Base-by-base conservation (phyloP, 179 eudicot species). In the Nepenthes alata region DNA sequence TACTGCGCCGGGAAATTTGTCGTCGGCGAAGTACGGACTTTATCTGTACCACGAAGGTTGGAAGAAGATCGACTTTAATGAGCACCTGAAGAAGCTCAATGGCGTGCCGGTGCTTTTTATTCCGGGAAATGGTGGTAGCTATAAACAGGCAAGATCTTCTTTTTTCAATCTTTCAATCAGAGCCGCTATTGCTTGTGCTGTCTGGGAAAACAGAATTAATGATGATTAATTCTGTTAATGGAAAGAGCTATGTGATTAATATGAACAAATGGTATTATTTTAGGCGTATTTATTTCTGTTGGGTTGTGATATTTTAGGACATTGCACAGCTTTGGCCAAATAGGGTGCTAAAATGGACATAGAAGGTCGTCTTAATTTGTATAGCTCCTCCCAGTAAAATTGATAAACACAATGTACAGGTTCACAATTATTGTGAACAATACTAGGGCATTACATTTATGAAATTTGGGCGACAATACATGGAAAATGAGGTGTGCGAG, bases 71-170 rank as follows among this genome's bases (percentile, higher is more conserved):
- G 95, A 94, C 70, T 94, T 76, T 63, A 68, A 70, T 55, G 83
- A 83, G 63, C 99, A 83, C 74, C 59, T 90, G 38, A 94, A 82
- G 72, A 76, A 80, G 75, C 80, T 90, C 56, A 87, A 53, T 57
- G 99, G 97, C 7, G 81, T 82, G 64, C 99, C 97, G 1, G 78
- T 90, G 47, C 83, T 87, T 60, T 94, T 90, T 62, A 82, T 94
- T 68, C 97, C 96, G 34, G 99, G 99, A 13, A 94, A 91, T 77
- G 88, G 97, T 53, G 99, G 99, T 57, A 94, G 97, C 69, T 94
- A 80, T 74, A 94, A 90, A 73, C 97, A 94, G 99, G 99, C 83
- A 74, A 57, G 66, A 37, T n/a, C 58, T 12, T 12, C 2, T 12
- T 48, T 9, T 8, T 56, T 2, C 3, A 4, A 4, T 34, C 8